A percentile compares a stretch with the other conserved stretches of the same genome.
phyloP scores from a whole-genome alignment of 2,329 filamentous ascomycete genomes.

The Fusarium citri region DNA sequence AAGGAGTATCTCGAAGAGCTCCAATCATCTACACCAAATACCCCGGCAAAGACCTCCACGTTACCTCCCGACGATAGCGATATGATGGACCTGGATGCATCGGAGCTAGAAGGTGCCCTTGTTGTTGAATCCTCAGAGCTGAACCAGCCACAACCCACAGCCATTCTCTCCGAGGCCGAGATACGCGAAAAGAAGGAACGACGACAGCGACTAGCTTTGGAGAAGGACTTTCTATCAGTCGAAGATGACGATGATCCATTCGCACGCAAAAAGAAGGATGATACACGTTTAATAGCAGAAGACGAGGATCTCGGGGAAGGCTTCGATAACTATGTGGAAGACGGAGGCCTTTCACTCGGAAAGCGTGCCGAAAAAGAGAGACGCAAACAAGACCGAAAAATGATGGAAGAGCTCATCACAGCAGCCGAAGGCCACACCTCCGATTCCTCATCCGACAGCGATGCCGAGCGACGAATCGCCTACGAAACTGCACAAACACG shows the following conservation, averaged over 20 bases:
- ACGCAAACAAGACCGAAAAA: slow-evolving; percentile 71
- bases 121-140: slow-evolving; percentile 66
- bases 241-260: slow-evolving; percentile 65
- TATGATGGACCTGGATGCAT: slow-evolving; percentile 67
- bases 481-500: slow-evolving; percentile 90
- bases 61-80: slow-evolving; percentile 59
- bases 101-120: slow-evolving; percentile 71
- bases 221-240: slow-evolving; percentile 74
- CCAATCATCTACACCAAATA: slow-evolving; percentile 85
- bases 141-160: slow-evolving; percentile 50
- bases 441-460: slow-evolving; percentile 75
- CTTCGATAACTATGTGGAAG: slow-evolving; percentile 91
- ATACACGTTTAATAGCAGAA: slow-evolving; percentile 81
- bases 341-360: slow-evolving; percentile 82
- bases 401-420: slow-evolving; percentile 86
- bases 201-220: slow-evolving; percentile 80
- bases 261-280: slow-evolving; percentile 68
- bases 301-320: slow-evolving; percentile 95
- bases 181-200: slow-evolving; percentile 93
- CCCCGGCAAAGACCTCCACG: slow-evolving; percentile 72
- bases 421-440: slow-evolving; percentile 77
- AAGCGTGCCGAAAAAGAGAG: slow-evolving; percentile 82
- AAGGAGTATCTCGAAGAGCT: slow-evolving; percentile 88
- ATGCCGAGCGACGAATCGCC: slow-evolving; percentile 78
- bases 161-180: slow-evolving; percentile 84